Conservation (phyloP, 371 early-diverging fungal genomes). For the Parasitella parasitica region DNA sequence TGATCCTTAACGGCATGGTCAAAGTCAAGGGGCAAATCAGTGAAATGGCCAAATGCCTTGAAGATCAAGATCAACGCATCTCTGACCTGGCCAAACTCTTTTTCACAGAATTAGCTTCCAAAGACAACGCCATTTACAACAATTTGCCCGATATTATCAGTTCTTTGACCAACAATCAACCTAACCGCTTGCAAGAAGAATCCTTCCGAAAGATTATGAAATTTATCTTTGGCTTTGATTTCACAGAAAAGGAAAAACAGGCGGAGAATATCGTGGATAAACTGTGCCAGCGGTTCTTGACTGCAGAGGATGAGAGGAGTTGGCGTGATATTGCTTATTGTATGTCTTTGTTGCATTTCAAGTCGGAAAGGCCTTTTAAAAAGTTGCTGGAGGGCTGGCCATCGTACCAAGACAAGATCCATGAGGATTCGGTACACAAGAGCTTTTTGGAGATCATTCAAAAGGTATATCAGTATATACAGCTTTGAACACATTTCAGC, state of each 20-base stretch:
- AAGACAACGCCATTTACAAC: constrained; percentile 98
- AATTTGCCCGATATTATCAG: constrained; percentile 96
- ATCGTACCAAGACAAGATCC: constrained; percentile 85
- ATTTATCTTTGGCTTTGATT: constrained; percentile 81
- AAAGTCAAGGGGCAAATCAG: constrained; percentile 97
- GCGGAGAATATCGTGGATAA: constrained; percentile 94
- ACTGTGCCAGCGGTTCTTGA: constrained; percentile 88
- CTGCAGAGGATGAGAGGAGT: constrained; percentile 66
- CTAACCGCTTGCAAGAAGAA: constrained; percentile 65
- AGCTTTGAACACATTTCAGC: too few species aligned
- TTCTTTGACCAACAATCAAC: constrained; percentile 67
- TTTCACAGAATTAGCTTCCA: constrained; percentile 92
- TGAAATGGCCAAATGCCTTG: constrained; percentile 95
- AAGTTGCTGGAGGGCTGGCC: constrained; percentile 81
- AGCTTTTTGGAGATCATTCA: constrained; percentile 78
- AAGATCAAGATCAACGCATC: constrained; percentile 85
- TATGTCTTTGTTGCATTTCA: constrained; percentile 83
- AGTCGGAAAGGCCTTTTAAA: constrained; percentile 79
- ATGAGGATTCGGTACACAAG: constrained; percentile 80
- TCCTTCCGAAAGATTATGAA: constrained; percentile 87
- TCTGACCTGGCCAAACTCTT: constrained; percentile 90
- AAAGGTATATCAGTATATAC: too few species aligned
- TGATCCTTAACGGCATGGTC: constrained; percentile 97
- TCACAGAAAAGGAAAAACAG: constrained; percentile 93
- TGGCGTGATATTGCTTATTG: constrained; percentile 95